Evolutionary conservation across 345 rosid species (phyloP).

Genomic region (Eutrema japonicum): DNA sequence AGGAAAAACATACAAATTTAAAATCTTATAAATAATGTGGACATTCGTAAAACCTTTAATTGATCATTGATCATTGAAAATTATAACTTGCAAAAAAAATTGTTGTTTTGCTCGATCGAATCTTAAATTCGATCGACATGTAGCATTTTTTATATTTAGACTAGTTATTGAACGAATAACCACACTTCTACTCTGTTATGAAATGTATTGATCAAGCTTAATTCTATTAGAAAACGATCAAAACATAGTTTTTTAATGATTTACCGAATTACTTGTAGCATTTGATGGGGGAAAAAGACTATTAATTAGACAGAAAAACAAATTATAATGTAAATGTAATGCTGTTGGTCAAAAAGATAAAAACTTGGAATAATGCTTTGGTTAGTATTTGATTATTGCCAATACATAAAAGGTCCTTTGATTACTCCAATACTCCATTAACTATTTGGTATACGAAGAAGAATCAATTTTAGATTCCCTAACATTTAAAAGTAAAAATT

Average conservation of each 20-base stretch:
- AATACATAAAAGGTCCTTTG: conserved; percentile 24
- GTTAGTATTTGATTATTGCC: conserved; percentile 30
- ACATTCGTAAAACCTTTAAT: not conserved
- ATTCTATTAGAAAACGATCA: not conserved
- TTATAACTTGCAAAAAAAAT: not conserved
- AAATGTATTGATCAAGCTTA: not conserved
- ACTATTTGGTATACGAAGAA: conserved; percentile 17
- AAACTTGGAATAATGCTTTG: conserved; percentile 36
- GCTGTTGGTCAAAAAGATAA: conserved; percentile 41
- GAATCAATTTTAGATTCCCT: conserved; percentile 22
- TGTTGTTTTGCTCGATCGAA: not conserved
- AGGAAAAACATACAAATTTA: not conserved
- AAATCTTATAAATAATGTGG: not conserved
- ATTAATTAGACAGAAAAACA: too few relatives aligned
- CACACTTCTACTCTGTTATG: not conserved
- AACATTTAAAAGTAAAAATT: not conserved
- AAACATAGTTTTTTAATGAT: not conserved
- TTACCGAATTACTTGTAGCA: not conserved
- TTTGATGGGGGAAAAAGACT: not conserved
- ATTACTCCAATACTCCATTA: not conserved
- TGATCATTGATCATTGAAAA: not conserved
- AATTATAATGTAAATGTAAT: not conserved
- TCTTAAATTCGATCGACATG: not conserved
- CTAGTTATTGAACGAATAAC: not conserved
- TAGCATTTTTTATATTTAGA: not conserved